A percentile compares a stretch with the other conserved stretches of the same genome.
Conservation (phyloP, 441 rosid species). For the Eruca vesicaria region DNA sequence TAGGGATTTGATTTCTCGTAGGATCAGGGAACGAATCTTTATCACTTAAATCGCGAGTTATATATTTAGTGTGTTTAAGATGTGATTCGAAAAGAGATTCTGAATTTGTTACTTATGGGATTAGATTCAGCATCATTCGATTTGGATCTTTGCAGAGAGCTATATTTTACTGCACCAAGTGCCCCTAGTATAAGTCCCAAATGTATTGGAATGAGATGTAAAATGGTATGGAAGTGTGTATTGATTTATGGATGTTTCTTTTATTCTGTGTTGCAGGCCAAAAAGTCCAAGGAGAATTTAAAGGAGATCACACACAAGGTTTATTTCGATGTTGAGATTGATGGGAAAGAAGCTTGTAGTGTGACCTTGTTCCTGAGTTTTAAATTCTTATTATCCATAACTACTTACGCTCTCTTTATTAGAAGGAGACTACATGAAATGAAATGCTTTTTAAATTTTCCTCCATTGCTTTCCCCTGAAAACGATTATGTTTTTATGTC, state of each 20-base stretch:
- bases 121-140: background rate
- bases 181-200: too few species aligned
- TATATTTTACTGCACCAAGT: background rate
- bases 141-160: background rate
- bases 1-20: background rate
- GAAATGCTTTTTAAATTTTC: too few species aligned
- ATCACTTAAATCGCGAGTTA: background rate
- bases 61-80: background rate
- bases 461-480: background rate
- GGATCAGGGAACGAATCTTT: background rate
- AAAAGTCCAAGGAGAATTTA: conserved; percentile 39
- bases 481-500: background rate
- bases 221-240: background rate
- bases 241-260: conserved; percentile 12
- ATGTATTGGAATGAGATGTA: background rate
- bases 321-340: conserved; percentile 66
- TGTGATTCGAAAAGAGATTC: background rate
- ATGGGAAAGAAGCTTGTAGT: conserved; percentile 70
- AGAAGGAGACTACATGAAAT: too few species aligned
- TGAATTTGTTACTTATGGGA: background rate
- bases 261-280: conserved; percentile 44
- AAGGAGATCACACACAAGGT: conserved; percentile 73
- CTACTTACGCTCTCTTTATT: background rate
- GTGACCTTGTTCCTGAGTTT: conserved; percentile 6
- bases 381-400: background rate